Percentiles rank a stretch among this genome's conserved stretches.
phyloP scores from a whole-genome alignment of 176 grass and related monocot species.

The Oryza rufipogon region DNA sequence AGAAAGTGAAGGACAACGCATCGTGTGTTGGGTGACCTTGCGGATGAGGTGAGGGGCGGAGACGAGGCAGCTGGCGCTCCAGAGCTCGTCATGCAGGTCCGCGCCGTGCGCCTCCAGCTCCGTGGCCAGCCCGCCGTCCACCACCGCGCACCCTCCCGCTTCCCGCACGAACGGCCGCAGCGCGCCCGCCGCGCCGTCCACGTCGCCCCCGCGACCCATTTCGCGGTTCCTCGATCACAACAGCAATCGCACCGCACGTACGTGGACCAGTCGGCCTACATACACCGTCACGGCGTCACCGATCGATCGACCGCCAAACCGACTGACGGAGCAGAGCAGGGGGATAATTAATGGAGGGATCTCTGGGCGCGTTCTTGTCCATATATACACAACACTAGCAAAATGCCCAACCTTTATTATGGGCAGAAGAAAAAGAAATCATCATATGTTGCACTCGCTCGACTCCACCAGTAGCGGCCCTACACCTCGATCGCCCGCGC shows the following conservation, averaged over 20 bases:
- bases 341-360: too few species aligned
- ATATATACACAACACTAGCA: too few species aligned
- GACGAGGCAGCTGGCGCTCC: constrained; percentile 70
- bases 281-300: too few species aligned
- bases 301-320: too few species aligned
- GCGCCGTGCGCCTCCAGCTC: constrained; percentile 76
- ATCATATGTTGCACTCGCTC: too few species aligned
- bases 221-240: neutral
- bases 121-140: constrained; percentile 72
- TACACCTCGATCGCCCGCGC: too few species aligned
- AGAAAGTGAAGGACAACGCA: neutral
- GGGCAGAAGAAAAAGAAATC: too few species aligned
- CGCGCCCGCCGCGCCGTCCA: constrained; percentile 6
- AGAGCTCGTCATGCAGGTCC: constrained; percentile 68
- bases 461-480: too few species aligned
- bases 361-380: too few species aligned
- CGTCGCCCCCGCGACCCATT: constrained; percentile 23
- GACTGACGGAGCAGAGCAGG: too few species aligned
- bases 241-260: neutral
- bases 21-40: constrained; percentile 39
- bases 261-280: too few species aligned
- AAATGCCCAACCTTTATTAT: too few species aligned
- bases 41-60: constrained; percentile 63
- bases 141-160: constrained; percentile 52
- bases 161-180: constrained; percentile 52